Base-by-base conservation (phyloP, 345 rosid species). In the Stellera chamaejasme region DNA sequence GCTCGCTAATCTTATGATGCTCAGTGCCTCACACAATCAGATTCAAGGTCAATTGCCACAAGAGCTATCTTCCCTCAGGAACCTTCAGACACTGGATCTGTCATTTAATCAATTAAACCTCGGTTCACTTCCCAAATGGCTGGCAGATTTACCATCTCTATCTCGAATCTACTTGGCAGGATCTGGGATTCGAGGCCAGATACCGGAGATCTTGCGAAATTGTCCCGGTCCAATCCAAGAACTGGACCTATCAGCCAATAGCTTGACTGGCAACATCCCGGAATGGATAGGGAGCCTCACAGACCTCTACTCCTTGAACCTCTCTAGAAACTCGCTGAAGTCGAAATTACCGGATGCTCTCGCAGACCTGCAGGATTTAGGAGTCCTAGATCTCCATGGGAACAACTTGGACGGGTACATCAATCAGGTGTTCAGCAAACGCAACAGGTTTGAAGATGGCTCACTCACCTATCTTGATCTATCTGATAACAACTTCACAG, bases 241-340 rank as follows among this genome's bases (percentile, higher is more conserved):
- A 58, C 72, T 79, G 54, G 84, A 82, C 66, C 63, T 82, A 3
- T 79, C 88, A 10, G 66, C 11, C 15, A 82, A 72, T 48, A 16
- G 62, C 43, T 72, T 82, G 46, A 61, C 58, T 2, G 82, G 77
- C 23, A 60, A 59, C 52, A 47, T 78, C 23, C 82, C 84, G 1
- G 50, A 67, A 50, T 77, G 82, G 88, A 64, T 82, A 1, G 88
- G 88, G 48, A 64, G 74, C 61, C 69, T 82, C 57, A 55, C 59
- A 39, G 60, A 64, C 55, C 82, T 77, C 51, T 76, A 77, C 66
- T 62, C 56, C 25, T 52, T 82, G 6, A 77, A 79, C 58, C 79
- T 82, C 55, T 79, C 84, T 2, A 64, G 70, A 41, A 82, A 82
- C 66, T 52, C 52, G 6, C 69, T 82, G 7, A 70, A 50, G 66